Conservation (phyloP, 495 filamentous ascomycete species). For the Hypomontagnella submonticulosa region DNA sequence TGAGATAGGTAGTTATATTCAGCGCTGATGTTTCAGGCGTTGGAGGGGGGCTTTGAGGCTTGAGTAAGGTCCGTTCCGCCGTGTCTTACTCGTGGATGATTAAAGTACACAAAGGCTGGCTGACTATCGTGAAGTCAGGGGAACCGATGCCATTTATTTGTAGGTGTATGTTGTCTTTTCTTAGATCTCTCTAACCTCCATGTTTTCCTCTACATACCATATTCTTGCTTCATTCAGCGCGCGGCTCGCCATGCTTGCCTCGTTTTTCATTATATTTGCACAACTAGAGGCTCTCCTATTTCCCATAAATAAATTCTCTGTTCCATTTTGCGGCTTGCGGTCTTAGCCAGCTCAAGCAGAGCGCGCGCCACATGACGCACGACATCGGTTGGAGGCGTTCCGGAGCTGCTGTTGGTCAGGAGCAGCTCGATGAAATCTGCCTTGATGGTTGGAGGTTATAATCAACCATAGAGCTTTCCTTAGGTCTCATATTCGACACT, state of each 20-base stretch:
- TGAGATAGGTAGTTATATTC: constrained; percentile 24
- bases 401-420: constrained; percentile 32
- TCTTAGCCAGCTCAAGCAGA: constrained; percentile 31
- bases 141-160: constrained; percentile 24
- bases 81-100: constrained; percentile 35
- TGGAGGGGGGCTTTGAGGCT: constrained; percentile 3
- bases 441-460: constrained; percentile 31
- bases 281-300: constrained; percentile 30
- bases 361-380: constrained; percentile 45
- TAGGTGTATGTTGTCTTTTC: constrained; percentile 6
- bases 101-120: constrained; percentile 3
- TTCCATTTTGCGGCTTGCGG: constrained; percentile 27
- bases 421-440: constrained; percentile 25
- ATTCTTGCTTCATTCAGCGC: constrained; percentile 43
- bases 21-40: constrained; percentile 29
- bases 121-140: constrained; percentile 27
- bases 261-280: constrained; percentile 27
- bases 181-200: constrained; percentile 2
- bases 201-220: constrained; percentile 9
- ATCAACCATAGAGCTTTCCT: constrained; percentile 19
- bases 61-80: constrained; percentile 29
- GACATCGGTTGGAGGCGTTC: constrained; percentile 34
- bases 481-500: constrained; percentile 24
- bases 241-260: constrained; percentile 39
- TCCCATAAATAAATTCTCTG: constrained; percentile 30